Base-by-base conservation (phyloP, 2,329 filamentous ascomycete species). In the Microdochium nivale region DNA sequence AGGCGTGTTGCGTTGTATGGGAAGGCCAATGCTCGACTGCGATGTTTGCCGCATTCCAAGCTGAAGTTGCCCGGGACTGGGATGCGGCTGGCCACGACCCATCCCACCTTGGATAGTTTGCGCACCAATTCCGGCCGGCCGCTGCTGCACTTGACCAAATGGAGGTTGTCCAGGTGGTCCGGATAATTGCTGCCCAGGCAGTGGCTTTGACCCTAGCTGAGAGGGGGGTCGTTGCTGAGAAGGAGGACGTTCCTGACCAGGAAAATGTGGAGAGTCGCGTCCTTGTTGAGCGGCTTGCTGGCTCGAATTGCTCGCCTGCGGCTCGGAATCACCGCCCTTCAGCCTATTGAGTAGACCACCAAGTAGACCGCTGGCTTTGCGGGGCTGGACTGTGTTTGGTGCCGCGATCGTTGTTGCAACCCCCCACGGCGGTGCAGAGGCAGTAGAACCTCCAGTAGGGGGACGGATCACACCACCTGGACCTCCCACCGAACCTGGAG, bases 11-110 rank as follows among this genome's bases (percentile, higher is more conserved):
- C 35, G 47, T 14, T 44, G 50, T 14, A 47, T 50, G 11, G 53
- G 46, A 25, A 50, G 40, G 7, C 40, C 40, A 44, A 44, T 46
- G 23, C 47, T 32, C 23, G 49, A n/a, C 25, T 51, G 44, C 13
- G 51, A 53, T 21, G 52, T 33, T 11, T 43, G 44, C 19, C 49
- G 27, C 43, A 40, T 51, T n/a, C 21, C 50, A 27, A 25, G n/a
- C 32, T 27, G 47, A 13, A 37, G 19, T 19, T 47, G 27, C 33
- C 44, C 50, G 27, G 30, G 50, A 3, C 40, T 27, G n/a, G 30
- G 43, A 3, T 3, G 3, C 5, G n/a, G 13, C 44, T 44, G 40
- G 40, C 40, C 40, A 11, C 40, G 40, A 19, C 40, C 40, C 40
- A 44, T 21, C 3, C 40, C 40, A 24, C 40, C 40, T 13, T 44